Conservation (phyloP, 306 rosid species). For the Prunus dulcis region DNA sequence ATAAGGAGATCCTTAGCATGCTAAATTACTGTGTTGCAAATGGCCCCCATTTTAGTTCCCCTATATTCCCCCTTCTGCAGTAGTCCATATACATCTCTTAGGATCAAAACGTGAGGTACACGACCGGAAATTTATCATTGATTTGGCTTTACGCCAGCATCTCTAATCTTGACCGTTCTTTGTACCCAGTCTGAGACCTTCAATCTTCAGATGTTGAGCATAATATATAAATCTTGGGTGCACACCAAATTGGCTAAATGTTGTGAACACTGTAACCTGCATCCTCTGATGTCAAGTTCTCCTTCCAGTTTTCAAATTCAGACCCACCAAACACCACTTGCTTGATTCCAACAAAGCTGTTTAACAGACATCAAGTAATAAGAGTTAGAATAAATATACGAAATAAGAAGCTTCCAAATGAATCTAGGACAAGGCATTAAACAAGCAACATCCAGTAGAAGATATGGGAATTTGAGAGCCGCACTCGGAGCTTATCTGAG, state of each 20-base stretch:
- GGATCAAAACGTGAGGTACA: not conserved
- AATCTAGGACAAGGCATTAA: not conserved
- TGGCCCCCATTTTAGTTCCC: not conserved
- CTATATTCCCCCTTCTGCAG: not conserved
- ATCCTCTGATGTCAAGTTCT: conserved; percentile 71
- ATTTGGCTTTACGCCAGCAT: not conserved
- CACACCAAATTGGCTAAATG: conserved; percentile 40
- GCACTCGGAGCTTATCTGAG: conserved; percentile 93
- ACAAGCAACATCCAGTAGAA: not conserved
- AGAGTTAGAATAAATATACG: not conserved
- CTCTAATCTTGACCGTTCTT: not conserved
- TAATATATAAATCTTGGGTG: not conserved
- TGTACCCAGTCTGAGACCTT: not conserved
- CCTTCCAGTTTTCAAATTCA: conserved; percentile 87
- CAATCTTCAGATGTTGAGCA: not conserved
- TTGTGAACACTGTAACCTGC: conserved; percentile 65
- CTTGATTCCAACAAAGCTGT: conserved; percentile 81
- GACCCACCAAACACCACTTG: conserved; percentile 77
- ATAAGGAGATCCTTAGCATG: too few relatives aligned
- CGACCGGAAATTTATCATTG: not conserved
- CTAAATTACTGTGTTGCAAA: not conserved
- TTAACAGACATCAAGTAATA: not conserved
- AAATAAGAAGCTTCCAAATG: not conserved
- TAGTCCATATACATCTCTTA: not conserved
- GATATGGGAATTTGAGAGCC: conserved; percentile 24